Conservation (phyloP, 192 early-diverging fungal genomes). For the Linnemannia zychae region DNA sequence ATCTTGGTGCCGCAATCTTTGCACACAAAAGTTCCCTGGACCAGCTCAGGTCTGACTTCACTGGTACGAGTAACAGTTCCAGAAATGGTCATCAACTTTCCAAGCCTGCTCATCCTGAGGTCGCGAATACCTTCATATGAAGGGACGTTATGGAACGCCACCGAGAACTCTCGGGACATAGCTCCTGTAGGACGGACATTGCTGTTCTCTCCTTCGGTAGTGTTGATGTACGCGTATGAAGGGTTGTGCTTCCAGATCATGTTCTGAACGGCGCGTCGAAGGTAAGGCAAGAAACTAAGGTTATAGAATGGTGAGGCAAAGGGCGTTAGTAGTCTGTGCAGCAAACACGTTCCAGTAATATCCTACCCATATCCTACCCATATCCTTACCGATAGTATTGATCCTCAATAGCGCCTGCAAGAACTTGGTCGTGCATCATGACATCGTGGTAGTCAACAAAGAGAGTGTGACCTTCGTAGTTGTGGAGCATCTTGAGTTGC, state of each 20-base stretch:
- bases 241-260: slow-evolving; percentile 79
- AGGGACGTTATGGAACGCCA: slow-evolving; percentile 78
- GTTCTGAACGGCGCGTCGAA: slow-evolving; percentile 88
- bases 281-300: slow-evolving; percentile 73
- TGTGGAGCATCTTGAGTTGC: slow-evolving; percentile 72
- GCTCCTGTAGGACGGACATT: slow-evolving; percentile 58
- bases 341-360: not conserved
- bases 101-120: slow-evolving; percentile 85
- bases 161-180: slow-evolving; percentile 78
- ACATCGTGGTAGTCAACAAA: slow-evolving; percentile 81
- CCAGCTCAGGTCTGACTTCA: slow-evolving; percentile 95
- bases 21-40: slow-evolving; percentile 93
- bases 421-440: slow-evolving; percentile 67
- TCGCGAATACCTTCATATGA: slow-evolving; percentile 80
- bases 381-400: slow-evolving; percentile 72
- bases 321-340: not conserved
- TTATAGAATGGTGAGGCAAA: no score
- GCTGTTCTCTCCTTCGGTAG: slow-evolving; percentile 35
- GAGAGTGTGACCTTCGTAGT: slow-evolving; percentile 73
- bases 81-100: slow-evolving; percentile 82
- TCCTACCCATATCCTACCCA: not conserved
- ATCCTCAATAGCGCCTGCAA: slow-evolving; percentile 71
- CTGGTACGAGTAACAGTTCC: slow-evolving; percentile 98
- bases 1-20: slow-evolving; percentile 83
- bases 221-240: slow-evolving; percentile 68